These are phyloP conservation scores for Neoarthrinium moseri DNA, from an alignment of 2,329 filamentous ascomycete genomes.

Conservation along the genomic window DNA sequence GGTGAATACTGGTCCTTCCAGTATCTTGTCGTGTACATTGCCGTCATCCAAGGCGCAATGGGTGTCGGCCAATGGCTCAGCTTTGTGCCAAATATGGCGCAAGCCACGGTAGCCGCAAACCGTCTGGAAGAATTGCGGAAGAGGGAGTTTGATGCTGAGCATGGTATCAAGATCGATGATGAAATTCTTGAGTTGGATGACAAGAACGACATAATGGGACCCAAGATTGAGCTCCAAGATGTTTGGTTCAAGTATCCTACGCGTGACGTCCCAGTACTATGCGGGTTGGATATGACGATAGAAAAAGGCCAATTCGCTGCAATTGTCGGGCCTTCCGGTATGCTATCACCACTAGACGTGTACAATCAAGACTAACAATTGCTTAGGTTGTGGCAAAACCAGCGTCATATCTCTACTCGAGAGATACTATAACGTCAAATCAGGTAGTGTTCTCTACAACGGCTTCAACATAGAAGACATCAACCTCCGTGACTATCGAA, in stretches of 20 bases:
- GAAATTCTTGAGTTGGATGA: slow-evolving; percentile 37
- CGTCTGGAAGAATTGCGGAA: slow-evolving; percentile 51
- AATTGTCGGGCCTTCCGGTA: slow-evolving; percentile 66
- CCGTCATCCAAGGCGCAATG: slow-evolving; percentile 60
- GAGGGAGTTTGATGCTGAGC: slow-evolving; percentile 30
- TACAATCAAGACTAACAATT: slow-evolving; percentile 12
- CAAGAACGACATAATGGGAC: slow-evolving; percentile 45
- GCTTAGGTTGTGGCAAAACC: slow-evolving; percentile 61
- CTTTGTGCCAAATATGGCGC: slow-evolving; percentile 63
- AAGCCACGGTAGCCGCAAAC: slow-evolving; percentile 58
- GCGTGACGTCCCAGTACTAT: slow-evolving; percentile 55
- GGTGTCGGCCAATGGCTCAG: slow-evolving; percentile 66
- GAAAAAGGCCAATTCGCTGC: slow-evolving; percentile 69
- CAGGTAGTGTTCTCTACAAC: slow-evolving; percentile 65
- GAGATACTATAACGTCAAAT: slow-evolving; percentile 66
- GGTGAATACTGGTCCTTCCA: slow-evolving; percentile 46
- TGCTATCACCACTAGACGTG: background rate
- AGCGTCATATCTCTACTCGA: slow-evolving; percentile 67
- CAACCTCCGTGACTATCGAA: slow-evolving; percentile 60
- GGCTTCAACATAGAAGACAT: slow-evolving; percentile 57
- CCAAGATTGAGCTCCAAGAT: slow-evolving; percentile 55
- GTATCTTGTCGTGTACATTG: slow-evolving; percentile 63
- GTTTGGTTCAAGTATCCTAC: slow-evolving; percentile 62
- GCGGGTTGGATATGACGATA: slow-evolving; percentile 56
- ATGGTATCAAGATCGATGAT: slow-evolving; percentile 25